Conservation (phyloP, 2,329 filamentous ascomycete genomes). For the Fusarium sp. region DNA sequence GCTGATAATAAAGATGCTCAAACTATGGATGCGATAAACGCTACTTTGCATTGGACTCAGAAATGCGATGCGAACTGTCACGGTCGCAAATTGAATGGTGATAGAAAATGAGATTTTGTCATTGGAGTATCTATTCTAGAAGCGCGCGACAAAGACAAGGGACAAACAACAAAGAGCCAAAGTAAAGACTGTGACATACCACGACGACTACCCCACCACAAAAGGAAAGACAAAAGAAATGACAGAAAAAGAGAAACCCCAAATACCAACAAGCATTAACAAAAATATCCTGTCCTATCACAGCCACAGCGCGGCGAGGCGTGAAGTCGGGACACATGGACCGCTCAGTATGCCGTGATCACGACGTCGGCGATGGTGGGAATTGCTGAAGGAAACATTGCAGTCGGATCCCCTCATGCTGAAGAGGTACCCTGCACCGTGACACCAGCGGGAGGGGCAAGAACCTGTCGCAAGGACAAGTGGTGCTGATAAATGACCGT, state of each 20-base stretch:
- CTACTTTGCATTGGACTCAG: not conserved
- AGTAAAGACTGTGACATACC: not conserved
- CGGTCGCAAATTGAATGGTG: fast-evolving
- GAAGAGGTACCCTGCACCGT: not conserved
- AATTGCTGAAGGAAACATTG: not conserved
- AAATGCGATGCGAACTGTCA: not conserved
- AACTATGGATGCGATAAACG: not conserved
- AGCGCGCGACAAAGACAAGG: not conserved
- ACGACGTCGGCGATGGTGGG: not conserved
- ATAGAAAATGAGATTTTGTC: not conserved
- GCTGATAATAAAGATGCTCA: not conserved
- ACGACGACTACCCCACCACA: not conserved
- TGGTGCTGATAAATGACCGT: not conserved
- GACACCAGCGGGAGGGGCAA: not conserved
- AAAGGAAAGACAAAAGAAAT: not conserved
- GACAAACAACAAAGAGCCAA: not conserved
- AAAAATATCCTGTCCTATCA: not conserved
- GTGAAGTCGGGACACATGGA: not conserved
- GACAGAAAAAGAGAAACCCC: not conserved
- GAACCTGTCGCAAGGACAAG: not conserved
- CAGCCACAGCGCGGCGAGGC: not conserved
- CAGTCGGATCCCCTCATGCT: not conserved
- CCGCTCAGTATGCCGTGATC: not conserved
- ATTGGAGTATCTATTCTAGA: not conserved
- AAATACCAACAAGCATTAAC: not conserved